Evolutionary conservation across 148 eudicot genomes (phyloP).

Genomic region (Silene latifolia): DNA sequence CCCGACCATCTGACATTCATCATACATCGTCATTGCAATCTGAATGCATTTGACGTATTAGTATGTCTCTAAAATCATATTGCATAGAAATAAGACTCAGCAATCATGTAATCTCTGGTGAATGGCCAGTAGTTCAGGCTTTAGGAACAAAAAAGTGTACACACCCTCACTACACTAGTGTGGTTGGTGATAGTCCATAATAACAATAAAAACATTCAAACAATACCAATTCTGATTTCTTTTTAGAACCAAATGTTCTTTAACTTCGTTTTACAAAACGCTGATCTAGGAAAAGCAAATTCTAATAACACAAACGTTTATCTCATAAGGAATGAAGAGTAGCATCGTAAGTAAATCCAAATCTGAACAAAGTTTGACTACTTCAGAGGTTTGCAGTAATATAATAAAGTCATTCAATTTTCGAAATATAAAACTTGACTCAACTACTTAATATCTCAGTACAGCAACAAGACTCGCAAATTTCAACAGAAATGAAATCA

Average conservation of each 20-base stretch:
- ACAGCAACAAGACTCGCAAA: slow-evolving; percentile 22
- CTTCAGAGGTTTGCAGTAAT: not conserved
- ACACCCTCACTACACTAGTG: not conserved
- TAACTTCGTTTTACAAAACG: not conserved
- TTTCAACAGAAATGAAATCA: slow-evolving; percentile 19
- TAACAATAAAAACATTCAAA: not conserved
- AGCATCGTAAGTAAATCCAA: not conserved
- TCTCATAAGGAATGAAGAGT: not conserved
- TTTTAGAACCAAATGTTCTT: not conserved
- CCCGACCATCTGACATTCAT: slow-evolving; percentile 50
- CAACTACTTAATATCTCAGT: slow-evolving; percentile 13
- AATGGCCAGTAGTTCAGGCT: not conserved
- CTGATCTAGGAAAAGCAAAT: not conserved
- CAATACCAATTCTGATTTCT: not conserved
- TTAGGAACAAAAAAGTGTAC: not conserved
- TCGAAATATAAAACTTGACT: slow-evolving; percentile 10
- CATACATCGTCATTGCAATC: slow-evolving; percentile 83
- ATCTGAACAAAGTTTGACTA: not conserved
- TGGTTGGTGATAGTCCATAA: not conserved
- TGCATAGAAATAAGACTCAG: slow-evolving; percentile 10
- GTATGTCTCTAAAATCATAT: slow-evolving; percentile 30
- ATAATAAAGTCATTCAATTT: not conserved
- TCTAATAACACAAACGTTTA: not conserved
- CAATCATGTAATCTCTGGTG: not conserved
- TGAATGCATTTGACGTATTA: slow-evolving; percentile 59